Evolutionary conservation across 2,329 filamentous ascomycete species (phyloP).

Genomic region (Chaetomium olivaceum): DNA sequence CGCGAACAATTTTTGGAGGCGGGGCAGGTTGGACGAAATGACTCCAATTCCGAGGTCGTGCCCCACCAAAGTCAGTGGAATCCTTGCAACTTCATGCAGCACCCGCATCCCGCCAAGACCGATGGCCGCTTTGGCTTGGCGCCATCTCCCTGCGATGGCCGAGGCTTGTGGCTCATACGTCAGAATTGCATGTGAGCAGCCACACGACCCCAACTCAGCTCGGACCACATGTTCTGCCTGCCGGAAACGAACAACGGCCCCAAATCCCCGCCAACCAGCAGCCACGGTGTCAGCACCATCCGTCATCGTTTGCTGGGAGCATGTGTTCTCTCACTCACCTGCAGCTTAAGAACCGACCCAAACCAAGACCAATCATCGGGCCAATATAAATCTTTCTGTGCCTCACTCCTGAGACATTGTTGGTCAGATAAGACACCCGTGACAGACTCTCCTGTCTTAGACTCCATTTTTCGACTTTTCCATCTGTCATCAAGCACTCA

Average conservation of each 20-base stretch:
- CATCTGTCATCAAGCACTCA: background rate
- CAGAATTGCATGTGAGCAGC: too few relatives aligned
- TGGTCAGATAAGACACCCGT: slow-evolving; percentile 3
- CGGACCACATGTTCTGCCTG: slow-evolving; percentile 3
- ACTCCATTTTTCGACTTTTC: background rate
- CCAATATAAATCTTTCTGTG: background rate
- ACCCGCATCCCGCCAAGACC: background rate
- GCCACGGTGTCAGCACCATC: slow-evolving; percentile 16
- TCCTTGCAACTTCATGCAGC: background rate
- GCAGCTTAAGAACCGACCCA: slow-evolving; percentile 11
- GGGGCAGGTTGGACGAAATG: slow-evolving; percentile 25
- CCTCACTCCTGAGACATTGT: slow-evolving; percentile 17
- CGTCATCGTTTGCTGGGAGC: slow-evolving; percentile 25
- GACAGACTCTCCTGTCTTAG: background rate
- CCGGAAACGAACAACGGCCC: background rate
- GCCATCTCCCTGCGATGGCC: background rate
- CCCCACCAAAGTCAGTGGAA: slow-evolving; percentile 30
- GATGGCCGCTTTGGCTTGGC: background rate
- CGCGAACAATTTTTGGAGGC: slow-evolving; percentile 30
- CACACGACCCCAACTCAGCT: background rate
- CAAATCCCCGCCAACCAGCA: slow-evolving; percentile 20
- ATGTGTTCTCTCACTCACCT: slow-evolving; percentile 4
- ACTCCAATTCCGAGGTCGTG: slow-evolving; percentile 30
- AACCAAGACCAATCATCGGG: slow-evolving; percentile 6
- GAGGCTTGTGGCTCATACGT: too few relatives aligned